Base-by-base conservation (phyloP, 2,329 filamentous ascomycete genomes). In the Drechslera avenae region DNA sequence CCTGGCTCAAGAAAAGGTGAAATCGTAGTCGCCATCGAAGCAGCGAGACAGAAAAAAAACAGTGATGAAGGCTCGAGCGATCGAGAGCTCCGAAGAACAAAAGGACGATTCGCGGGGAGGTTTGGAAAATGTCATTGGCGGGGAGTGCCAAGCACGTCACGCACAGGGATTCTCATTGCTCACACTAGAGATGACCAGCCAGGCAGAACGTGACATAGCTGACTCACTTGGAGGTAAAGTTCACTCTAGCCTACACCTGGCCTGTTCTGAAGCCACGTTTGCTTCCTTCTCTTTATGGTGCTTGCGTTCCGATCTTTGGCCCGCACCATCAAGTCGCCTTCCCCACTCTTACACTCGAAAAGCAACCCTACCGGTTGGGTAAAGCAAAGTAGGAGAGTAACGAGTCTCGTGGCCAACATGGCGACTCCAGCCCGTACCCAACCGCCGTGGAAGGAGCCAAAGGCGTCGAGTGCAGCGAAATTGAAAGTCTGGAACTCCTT, bases 1-100 rank as follows among this genome's bases (percentile, higher is more conserved):
- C 86, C 85, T 0, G 89, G 86, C 45, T 88, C 83, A 32, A 97
- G 81, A 63, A 99, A 97, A 0, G 91, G 88, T 8, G 92, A 96
- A 1, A 75, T 60, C 7, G 46, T 30, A 18, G 56, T 53, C n/a
- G 65, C 62, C 67, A 68, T 72, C 18, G 32, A 21, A 21, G 39
- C 16, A 8, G 23, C 10, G 13, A 5, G n/a, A 23, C 21, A 23
- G 21, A 23, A 23, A 23, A 28, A 28, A 7, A 9, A 28, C 10
- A 28, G 10, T 28, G 26, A 10, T 28, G 26, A 28, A 28, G 7
- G 9, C 10, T 28, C 9, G 3, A 28, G 48, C 43, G 44, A 46
- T 31, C 17, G 21, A 18, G n/a, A 50, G 48, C 42, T 46, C 36
- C 17, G 37, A 54, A 54, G 54, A 49, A 46, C 46, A 45, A 54